phyloP scores from a whole-genome alignment of 192 early-diverging fungal genomes.

The Coemansia brasiliensis region DNA sequence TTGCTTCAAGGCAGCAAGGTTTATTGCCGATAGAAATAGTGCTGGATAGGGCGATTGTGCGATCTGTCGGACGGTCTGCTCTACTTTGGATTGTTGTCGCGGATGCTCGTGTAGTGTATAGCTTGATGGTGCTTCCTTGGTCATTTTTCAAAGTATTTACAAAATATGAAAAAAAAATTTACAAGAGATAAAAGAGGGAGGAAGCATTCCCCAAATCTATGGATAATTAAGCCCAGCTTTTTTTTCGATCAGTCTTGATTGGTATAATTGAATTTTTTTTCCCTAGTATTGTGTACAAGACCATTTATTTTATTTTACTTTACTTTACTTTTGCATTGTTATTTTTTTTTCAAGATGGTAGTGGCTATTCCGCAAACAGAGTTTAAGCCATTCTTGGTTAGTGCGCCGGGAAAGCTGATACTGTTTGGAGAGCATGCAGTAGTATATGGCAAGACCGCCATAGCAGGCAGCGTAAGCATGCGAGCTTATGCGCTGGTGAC shows the following conservation, averaged over 20 bases:
- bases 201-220: too few relatives aligned
- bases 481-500: slow-evolving; percentile 69
- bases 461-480: slow-evolving; percentile 79
- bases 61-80: background rate
- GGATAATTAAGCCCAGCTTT: too few relatives aligned
- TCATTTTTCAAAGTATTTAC: background rate
- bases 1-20: slow-evolving; percentile 7
- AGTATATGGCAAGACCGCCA: slow-evolving; percentile 86
- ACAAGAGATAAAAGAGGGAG: too few relatives aligned
- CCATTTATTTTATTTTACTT: background rate
- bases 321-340: background rate
- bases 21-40: slow-evolving; percentile 24
- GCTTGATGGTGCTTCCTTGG: slow-evolving; percentile 34
- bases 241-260: too few relatives aligned
- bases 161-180: background rate
- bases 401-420: slow-evolving; percentile 96
- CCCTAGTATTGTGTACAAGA: too few relatives aligned
- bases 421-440: slow-evolving; percentile 98
- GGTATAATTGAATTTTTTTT: too few relatives aligned
- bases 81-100: slow-evolving; percentile 1
- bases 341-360: slow-evolving; percentile 11
- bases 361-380: slow-evolving; percentile 14
- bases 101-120: slow-evolving; percentile 24
- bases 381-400: slow-evolving; percentile 57
- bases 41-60: slow-evolving; percentile 20